Conservation (phyloP, 345 rosid species). For the Camelina neglecta region DNA sequence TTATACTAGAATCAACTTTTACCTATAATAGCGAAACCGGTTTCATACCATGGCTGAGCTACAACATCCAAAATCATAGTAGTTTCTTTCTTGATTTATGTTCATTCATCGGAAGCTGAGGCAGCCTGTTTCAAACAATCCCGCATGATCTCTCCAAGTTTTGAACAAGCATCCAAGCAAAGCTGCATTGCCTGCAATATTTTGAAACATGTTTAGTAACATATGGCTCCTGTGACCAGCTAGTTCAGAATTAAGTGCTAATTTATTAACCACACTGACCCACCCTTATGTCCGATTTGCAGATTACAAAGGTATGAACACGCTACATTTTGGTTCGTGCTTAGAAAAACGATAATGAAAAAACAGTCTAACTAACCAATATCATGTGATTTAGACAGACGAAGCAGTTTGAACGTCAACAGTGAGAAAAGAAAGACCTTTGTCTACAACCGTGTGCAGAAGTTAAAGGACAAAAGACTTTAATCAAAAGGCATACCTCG, state of each 20-base stretch:
- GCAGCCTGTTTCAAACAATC: slow-evolving; percentile 78
- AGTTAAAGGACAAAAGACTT: not conserved
- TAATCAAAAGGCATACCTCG: slow-evolving; percentile 57
- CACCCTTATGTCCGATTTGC: not conserved
- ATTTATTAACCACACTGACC: not conserved
- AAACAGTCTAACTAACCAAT: not conserved
- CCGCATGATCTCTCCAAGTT: slow-evolving; percentile 84
- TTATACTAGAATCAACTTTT: slow-evolving; percentile 4
- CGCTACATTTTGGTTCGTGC: not conserved
- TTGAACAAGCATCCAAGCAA: slow-evolving; percentile 80
- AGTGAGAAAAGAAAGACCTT: not conserved
- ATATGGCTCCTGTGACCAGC: not conserved
- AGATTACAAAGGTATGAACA: not conserved
- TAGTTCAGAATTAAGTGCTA: not conserved
- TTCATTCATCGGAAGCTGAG: slow-evolving; percentile 55
- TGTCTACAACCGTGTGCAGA: not conserved
- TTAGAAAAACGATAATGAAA: not conserved
- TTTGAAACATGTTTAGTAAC: slow-evolving; percentile 10
- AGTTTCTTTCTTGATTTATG: slow-evolving; percentile 19
- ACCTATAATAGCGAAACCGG: slow-evolving; percentile 23
- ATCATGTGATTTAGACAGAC: slow-evolving; percentile 7
- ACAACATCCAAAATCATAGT: slow-evolving; percentile 33
- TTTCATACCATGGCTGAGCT: slow-evolving; percentile 22
- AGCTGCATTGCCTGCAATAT: slow-evolving; percentile 89
- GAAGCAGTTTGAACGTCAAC: slow-evolving; percentile 5